A percentile compares a stretch with the other conserved stretches of the same genome.
These are phyloP conservation scores for Aspergillus sp. DNA, from an alignment of 2,329 filamentous ascomycete genomes.

Conservation along the genomic window DNA sequence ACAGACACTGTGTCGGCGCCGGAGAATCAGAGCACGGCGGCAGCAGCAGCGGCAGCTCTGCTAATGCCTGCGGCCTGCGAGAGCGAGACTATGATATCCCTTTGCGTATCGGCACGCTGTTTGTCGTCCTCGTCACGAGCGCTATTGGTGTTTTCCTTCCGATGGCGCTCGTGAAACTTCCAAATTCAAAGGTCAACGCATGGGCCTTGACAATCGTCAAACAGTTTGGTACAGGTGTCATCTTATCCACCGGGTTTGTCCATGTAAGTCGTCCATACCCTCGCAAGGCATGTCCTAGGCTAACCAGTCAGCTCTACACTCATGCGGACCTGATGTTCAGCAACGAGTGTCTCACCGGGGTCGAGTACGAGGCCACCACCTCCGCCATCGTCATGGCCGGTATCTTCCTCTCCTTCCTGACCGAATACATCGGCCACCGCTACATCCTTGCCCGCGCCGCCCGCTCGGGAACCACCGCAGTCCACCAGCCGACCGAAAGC, in stretches of 20 bases:
- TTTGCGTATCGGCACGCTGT: constrained; percentile 72
- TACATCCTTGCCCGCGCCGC: constrained; percentile 47
- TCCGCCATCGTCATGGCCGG: constrained; percentile 75
- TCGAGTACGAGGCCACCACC: constrained; percentile 71
- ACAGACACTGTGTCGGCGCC: constrained; percentile 59
- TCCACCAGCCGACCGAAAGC: neutral
- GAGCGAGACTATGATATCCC: constrained; percentile 68
- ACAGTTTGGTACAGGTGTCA: constrained; percentile 55
- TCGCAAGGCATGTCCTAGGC: neutral
- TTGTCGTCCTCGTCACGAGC: constrained; percentile 72
- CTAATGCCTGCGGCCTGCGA: constrained; percentile 51
- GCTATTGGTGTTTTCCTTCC: constrained; percentile 71
- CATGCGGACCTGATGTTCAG: constrained; percentile 74
- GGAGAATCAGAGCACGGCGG: constrained; percentile 48
- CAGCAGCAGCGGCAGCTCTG: constrained; percentile 25
- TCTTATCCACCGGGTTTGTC: constrained; percentile 46
- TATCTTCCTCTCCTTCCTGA: constrained; percentile 71
- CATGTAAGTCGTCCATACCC: constrained; percentile 36
- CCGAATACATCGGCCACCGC: constrained; percentile 70
- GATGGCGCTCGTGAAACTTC: constrained; percentile 64
- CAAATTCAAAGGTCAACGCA: constrained; percentile 53
- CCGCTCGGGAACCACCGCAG: neutral
- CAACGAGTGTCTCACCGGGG: constrained; percentile 68
- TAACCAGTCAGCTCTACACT: constrained; percentile 64
- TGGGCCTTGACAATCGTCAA: constrained; percentile 65